phyloP scores from a whole-genome alignment of 129 eudicot genomes.

The Pulicaria dysenterica region DNA sequence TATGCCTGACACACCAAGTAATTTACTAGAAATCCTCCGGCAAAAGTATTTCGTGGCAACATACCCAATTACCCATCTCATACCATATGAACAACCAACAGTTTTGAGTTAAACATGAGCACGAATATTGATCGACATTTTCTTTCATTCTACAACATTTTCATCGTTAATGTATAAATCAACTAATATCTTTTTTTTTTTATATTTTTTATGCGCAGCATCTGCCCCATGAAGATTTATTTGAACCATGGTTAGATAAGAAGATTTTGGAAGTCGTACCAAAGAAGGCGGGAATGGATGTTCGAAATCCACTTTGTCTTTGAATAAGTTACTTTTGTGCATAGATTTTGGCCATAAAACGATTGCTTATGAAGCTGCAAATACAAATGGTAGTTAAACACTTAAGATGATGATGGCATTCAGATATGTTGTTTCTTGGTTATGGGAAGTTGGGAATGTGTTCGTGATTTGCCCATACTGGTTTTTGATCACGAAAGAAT shows the following conservation, averaged over 20 bases:
- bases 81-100: background rate
- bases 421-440: no score
- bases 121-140: no score
- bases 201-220: conserved; percentile 23
- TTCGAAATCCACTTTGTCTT: background rate
- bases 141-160: no score
- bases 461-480: no score
- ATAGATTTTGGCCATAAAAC: no score
- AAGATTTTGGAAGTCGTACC: conserved; percentile 26
- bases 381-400: no score
- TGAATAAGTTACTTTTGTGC: no score
- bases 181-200: background rate
- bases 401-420: no score
- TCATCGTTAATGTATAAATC: background rate
- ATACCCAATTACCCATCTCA: background rate
- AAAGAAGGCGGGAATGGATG: background rate
- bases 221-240: conserved; percentile 20
- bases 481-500: no score
- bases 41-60: background rate
- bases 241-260: conserved; percentile 35
- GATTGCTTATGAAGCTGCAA: no score
- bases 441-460: no score
- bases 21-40: background rate
- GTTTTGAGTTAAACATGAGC: background rate
- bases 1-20: background rate